Evolutionary conservation across 2,329 filamentous ascomycete genomes (phyloP), one percentile per base, ranked within the genome.

Genomic region (Curvularia sp.): DNA sequence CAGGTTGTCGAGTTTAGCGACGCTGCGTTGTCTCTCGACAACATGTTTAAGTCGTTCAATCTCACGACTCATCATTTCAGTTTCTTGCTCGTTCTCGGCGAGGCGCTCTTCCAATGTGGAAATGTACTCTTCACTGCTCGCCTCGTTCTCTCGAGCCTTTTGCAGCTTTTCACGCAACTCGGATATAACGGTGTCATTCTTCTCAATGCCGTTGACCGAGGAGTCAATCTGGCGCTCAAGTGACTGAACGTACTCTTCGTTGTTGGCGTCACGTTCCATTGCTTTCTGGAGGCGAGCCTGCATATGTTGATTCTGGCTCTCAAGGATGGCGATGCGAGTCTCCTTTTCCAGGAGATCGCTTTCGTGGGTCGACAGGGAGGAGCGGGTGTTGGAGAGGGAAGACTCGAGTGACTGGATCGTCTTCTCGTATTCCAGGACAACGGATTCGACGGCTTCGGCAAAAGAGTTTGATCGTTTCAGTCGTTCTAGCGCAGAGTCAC

Each of bases 361-460:
- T 76, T 99, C 96, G 0, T 91, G 93, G 63, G 82, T 89, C 10
- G 95, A 90, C 27, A 99, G 82, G 0, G 91, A 92, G 32, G 90
- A 84, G 56, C 95, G 87, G 1, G 95, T 98, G 71, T 88, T 95
- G 0, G 93, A 93, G 13, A 99, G 85, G 1, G 93, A 97, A 49
- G 93, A 88, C 77, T 99, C 95, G 15, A 99, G 84, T 52, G 87
- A 90, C 75, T 98, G 93, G 49, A 99, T 99, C 0, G 96, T 99
- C 83, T 96, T 98, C 77, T 99, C 96, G 74, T 99, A 99, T 78
- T 99, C 95, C 48, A 98, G 81, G 3, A 99, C 92, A 21, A 99
- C 92, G 72, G 96, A 91, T 72, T 99, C 95, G 19, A 99, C 94
- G 27, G 94, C 94, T 74, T 96, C 90, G 1, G 94, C 93, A 74